Percentiles rank a stretch among this genome's conserved stretches.
Evolutionary conservation across 2,329 filamentous ascomycete genomes (phyloP).

Genomic region (Botryotinia globosa): DNA sequence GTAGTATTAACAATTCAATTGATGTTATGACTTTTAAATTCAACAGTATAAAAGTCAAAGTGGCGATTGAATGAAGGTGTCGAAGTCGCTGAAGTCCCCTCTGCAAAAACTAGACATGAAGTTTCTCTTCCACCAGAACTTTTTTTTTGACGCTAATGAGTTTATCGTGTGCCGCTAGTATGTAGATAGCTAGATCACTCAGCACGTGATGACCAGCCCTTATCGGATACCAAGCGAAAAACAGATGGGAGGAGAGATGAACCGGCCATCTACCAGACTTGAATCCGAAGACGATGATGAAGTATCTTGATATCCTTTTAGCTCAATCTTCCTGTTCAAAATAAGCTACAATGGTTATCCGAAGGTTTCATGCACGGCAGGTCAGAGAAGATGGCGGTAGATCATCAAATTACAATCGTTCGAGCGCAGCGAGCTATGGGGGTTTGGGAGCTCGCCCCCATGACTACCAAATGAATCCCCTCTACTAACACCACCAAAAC

Average conservation of each 20-base stretch:
- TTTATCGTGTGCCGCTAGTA: conserved; percentile 2
- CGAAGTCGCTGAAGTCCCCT: not conserved
- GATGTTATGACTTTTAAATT: not conserved
- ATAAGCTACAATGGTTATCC: not conserved
- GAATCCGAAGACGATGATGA: not conserved
- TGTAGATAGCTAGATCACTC: not conserved
- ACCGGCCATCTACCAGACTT: not conserved
- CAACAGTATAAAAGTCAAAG: conserved; percentile 23
- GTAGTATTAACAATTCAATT: conserved; percentile 9
- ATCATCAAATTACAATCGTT: not conserved
- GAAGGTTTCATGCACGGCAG: not conserved
- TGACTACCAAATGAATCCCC: not conserved
- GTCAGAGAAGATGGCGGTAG: not conserved
- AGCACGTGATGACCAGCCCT: not conserved
- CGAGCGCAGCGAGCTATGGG: not conserved
- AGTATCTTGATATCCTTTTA: not conserved
- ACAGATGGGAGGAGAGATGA: not conserved
- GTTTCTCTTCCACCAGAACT: conserved; percentile 1
- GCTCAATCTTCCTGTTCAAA: not conserved
- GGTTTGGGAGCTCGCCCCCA: not conserved
- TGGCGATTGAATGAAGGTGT: conserved; percentile 18
- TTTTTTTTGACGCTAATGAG: conserved; percentile 13
- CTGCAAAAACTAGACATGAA: not conserved
- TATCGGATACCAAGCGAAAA: not conserved
- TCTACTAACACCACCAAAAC: not conserved